These are phyloP conservation scores for Polytrichum formosum DNA, from an alignment of 225 moss, liverwort and hornwort genomes.

Conservation along the genomic window DNA sequence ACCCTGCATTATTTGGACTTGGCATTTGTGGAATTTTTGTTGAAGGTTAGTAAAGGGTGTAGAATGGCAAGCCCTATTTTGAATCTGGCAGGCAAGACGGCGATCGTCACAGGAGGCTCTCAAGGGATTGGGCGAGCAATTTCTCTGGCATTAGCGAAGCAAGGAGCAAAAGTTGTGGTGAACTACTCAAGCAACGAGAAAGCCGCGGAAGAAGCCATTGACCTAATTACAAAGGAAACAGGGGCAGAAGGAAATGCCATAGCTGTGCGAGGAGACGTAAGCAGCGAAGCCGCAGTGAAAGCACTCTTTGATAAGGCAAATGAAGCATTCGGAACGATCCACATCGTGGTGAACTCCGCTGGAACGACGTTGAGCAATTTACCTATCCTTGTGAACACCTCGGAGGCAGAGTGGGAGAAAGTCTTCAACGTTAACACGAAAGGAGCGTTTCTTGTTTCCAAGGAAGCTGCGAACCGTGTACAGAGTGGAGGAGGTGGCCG, in stretches of 20 bases:
- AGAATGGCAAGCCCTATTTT: constrained; percentile 3
- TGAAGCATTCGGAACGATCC: constrained; percentile 35
- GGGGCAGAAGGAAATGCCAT: constrained; percentile 27
- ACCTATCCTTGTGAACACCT: constrained; percentile 35
- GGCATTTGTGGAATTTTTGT: no score
- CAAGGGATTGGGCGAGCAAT: constrained; percentile 64
- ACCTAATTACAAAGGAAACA: constrained; percentile 18
- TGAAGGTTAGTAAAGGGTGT: no score
- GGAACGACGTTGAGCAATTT: constrained; percentile 7
- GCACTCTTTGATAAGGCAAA: constrained; percentile 45
- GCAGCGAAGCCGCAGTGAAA: constrained; percentile 30
- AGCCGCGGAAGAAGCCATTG: constrained; percentile 43
- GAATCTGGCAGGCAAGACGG: constrained; percentile 57
- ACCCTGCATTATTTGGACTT: no score
- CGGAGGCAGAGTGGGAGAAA: constrained; percentile 60
- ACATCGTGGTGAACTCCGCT: constrained; percentile 56
- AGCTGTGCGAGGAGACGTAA: constrained; percentile 53
- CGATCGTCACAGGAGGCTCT: constrained; percentile 68
- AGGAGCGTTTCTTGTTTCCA: constrained; percentile 56
- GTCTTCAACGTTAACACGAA: constrained; percentile 30
- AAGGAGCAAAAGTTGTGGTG: constrained; percentile 60
- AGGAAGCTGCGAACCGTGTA: constrained; percentile 46
- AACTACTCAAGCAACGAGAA: constrained; percentile 44
- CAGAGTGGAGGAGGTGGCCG: constrained; percentile 41
- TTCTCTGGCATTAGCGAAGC: constrained; percentile 32